Evolutionary conservation across 345 rosid species (phyloP).

Genomic region (Populus simonii): DNA sequence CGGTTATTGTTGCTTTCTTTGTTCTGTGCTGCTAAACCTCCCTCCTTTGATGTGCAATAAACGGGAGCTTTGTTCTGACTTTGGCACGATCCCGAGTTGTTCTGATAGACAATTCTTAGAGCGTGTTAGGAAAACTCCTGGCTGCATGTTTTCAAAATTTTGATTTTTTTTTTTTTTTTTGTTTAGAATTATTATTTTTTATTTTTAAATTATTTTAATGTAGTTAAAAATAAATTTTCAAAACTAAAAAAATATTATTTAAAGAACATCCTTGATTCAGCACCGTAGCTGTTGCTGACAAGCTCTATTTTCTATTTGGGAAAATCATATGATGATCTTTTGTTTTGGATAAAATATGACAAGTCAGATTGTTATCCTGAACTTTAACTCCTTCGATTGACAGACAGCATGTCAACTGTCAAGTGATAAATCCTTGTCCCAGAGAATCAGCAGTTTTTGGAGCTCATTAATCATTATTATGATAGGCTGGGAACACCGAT

Average conservation of each 20-base stretch:
- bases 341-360: neutral
- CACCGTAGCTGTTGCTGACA: neutral
- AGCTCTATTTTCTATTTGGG: neutral
- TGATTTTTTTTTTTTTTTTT: too few species aligned
- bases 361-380: neutral
- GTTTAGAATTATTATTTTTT: too few species aligned
- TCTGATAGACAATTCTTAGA: neutral
- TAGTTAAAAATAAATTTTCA: too few species aligned
- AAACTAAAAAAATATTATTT: too few species aligned
- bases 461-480: neutral
- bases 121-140: too few species aligned
- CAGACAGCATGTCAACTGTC: neutral
- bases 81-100: neutral
- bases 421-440: neutral
- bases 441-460: neutral
- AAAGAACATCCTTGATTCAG: neutral
- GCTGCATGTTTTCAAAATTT: too few species aligned
- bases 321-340: too few species aligned
- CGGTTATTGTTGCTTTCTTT: neutral
- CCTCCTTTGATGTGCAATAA: neutral
- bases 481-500: neutral
- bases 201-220: too few species aligned
- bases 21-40: neutral
- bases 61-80: neutral
- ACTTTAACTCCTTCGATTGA: neutral